Percentiles rank a stretch among this genome's conserved stretches.
These are phyloP conservation scores for Apiotrichum sp. DNA, from an alignment of 1,284 basidiomycete species.

Conservation along the genomic window DNA sequence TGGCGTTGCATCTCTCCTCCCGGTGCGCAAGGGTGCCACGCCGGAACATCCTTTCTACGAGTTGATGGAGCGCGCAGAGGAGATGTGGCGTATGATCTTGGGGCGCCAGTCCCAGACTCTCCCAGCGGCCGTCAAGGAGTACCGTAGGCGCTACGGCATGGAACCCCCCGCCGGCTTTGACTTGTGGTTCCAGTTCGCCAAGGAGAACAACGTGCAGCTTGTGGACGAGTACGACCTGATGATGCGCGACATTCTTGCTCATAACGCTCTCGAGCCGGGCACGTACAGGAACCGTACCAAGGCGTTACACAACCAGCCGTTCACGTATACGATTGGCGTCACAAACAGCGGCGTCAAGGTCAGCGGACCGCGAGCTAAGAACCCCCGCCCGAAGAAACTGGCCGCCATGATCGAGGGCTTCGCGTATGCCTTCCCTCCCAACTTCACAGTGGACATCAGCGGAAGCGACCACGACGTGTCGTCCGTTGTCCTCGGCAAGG, in stretches of 20 bases:
- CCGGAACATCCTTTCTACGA: slow-evolving; percentile 44
- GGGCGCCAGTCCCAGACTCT: slow-evolving; percentile 53
- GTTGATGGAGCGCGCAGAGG: slow-evolving; percentile 44
- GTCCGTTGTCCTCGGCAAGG: slow-evolving; percentile 43
- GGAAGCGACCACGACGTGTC: slow-evolving; percentile 47
- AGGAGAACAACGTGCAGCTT: slow-evolving; percentile 64
- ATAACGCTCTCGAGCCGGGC: slow-evolving; percentile 40
- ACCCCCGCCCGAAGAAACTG: slow-evolving; percentile 32
- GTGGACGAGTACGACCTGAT: slow-evolving; percentile 58
- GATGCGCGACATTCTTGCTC: slow-evolving; percentile 41
- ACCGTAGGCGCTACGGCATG: slow-evolving; percentile 53
- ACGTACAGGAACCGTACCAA: slow-evolving; percentile 32
- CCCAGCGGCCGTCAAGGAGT: slow-evolving; percentile 54
- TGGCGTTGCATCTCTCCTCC: slow-evolving; percentile 11
- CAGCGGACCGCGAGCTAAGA: slow-evolving; percentile 26
- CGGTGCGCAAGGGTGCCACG: slow-evolving; percentile 1
- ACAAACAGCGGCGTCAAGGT: slow-evolving; percentile 20
- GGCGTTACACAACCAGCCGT: slow-evolving; percentile 11
- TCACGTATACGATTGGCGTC: slow-evolving; percentile 40
- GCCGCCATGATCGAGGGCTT: slow-evolving; percentile 38
- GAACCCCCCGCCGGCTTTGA: slow-evolving; percentile 49
- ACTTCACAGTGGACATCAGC: slow-evolving; percentile 34
- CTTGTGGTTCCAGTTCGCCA: slow-evolving; percentile 56
- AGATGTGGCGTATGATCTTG: slow-evolving; percentile 27
- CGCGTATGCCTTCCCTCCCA: slow-evolving; percentile 29